A percentile compares a stretch with the other conserved stretches of the same genome.
These are phyloP conservation scores for Psilocybe cyanescens DNA, from an alignment of 768 basidiomycete genomes.

Conservation along the genomic window DNA sequence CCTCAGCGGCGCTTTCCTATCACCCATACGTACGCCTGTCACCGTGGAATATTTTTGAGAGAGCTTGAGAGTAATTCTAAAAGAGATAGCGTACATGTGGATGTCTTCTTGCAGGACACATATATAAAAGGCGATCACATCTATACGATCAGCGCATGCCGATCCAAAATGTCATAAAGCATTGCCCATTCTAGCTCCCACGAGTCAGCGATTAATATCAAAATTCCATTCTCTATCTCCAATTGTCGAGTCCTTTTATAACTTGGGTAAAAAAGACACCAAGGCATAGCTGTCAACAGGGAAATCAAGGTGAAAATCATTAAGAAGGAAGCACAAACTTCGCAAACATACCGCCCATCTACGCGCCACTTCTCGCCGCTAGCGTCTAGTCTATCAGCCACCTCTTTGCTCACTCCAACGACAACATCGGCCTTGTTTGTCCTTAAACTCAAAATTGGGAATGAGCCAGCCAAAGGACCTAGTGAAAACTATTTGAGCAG, in stretches of 20 bases:
- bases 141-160: neutral
- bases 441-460: constrained; percentile 83
- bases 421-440: constrained; percentile 97
- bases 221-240: neutral
- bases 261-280: constrained; percentile 34
- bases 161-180: neutral
- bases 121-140: no score
- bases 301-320: neutral
- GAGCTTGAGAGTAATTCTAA: neutral
- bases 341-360: constrained; percentile 68
- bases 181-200: neutral
- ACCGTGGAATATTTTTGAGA: neutral
- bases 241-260: neutral
- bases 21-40: neutral
- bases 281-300: constrained; percentile 44
- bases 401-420: constrained; percentile 74
- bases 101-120: no score
- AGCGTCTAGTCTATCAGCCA: constrained; percentile 69
- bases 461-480: constrained; percentile 80
- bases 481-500: constrained; percentile 3
- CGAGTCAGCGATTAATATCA: neutral
- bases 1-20: neutral
- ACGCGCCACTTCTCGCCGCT: constrained; percentile 76
- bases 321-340: neutral
- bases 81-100: neutral